Evolutionary conservation across 345 rosid genomes (phyloP).

Genomic region (Gossypium turneri): DNA sequence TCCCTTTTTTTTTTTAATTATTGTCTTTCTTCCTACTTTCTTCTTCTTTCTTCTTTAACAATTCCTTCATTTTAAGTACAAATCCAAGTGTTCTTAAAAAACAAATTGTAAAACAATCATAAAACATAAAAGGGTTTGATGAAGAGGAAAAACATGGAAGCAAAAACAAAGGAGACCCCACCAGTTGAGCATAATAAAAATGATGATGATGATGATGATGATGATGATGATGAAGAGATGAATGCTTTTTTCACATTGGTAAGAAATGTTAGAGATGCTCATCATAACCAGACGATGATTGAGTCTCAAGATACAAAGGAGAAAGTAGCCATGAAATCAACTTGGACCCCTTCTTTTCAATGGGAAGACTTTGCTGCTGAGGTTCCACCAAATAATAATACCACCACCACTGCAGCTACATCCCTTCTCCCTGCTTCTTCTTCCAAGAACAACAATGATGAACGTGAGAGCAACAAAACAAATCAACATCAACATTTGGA

Average conservation of each 20-base stretch:
- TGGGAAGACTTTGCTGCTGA: slow-evolving; percentile 14
- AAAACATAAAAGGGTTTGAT: background rate
- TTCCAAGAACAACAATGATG: background rate
- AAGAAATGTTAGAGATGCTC: slow-evolving; percentile 13
- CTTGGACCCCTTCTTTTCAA: slow-evolving; percentile 12
- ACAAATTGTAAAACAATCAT: background rate
- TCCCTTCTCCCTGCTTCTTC: background rate
- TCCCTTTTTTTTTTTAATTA: background rate
- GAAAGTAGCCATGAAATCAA: background rate
- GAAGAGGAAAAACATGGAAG: slow-evolving; percentile 21
- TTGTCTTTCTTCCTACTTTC: too few species aligned
- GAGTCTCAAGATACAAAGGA: background rate
- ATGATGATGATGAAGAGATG: background rate
- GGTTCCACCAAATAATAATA: background rate
- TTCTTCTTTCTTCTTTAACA: background rate
- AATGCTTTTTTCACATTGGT: slow-evolving; percentile 14
- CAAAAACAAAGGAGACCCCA: background rate
- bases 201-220: background rate
- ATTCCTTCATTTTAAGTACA: background rate
- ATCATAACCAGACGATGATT: background rate
- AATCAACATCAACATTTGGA: slow-evolving; percentile 27
- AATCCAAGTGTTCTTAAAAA: background rate
- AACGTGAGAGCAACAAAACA: background rate
- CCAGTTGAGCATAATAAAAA: background rate
- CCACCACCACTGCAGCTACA: background rate